A percentile compares a stretch with the other conserved stretches of the same genome.
Evolutionary conservation across 345 rosid genomes (phyloP).

Genomic region (Heritiera fomes): DNA sequence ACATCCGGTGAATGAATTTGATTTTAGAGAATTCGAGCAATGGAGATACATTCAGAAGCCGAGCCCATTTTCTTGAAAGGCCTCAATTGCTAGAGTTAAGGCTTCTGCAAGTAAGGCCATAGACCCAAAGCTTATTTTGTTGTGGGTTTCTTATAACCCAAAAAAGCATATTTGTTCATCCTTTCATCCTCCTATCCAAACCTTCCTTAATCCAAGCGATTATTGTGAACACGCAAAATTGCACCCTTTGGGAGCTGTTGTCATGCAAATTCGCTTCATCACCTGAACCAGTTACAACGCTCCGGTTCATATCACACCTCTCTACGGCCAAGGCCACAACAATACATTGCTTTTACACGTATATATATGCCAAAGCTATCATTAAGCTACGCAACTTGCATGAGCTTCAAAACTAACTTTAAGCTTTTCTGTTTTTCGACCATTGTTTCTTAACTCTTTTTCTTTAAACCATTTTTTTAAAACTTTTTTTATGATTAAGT

Average conservation of each 20-base stretch:
- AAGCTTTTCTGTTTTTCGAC: not conserved
- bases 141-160: too few relatives aligned
- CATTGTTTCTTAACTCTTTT: not conserved
- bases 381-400: not conserved
- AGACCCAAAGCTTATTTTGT: not conserved
- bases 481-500: not conserved
- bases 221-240: not conserved
- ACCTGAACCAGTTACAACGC: constrained; percentile 8
- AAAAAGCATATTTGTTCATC: not conserved
- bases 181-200: too few relatives aligned
- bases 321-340: not conserved
- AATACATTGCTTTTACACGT: not conserved
- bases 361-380: not conserved
- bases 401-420: not conserved
- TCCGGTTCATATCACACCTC: constrained; percentile 10
- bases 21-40: too few relatives aligned
- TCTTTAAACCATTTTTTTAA: not conserved
- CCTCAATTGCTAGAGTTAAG: not conserved
- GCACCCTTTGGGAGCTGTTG: not conserved
- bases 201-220: too few relatives aligned
- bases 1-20: too few relatives aligned
- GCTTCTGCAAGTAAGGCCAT: not conserved
- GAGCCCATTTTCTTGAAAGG: not conserved
- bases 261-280: constrained; percentile 3
- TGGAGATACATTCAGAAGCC: not conserved